Percentiles rank a stretch among this genome's conserved stretches.
Evolutionary conservation across 2,329 filamentous ascomycete species (phyloP).

Genomic region (Exophiala viscosa): DNA sequence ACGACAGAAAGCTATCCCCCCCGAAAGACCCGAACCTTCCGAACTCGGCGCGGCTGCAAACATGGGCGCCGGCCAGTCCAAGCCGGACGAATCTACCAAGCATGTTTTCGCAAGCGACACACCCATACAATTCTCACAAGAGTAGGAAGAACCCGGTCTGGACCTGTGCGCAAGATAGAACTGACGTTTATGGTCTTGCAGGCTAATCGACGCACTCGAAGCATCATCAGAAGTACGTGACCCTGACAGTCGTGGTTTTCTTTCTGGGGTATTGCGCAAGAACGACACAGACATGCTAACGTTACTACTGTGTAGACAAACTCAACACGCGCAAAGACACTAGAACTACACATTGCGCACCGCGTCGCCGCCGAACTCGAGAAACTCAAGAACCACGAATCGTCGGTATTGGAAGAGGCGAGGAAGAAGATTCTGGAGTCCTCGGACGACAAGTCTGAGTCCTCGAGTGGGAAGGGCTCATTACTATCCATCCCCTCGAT

Average conservation of each 20-base stretch:
- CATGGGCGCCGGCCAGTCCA: slow-evolving; percentile 63
- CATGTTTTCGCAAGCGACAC: slow-evolving; percentile 62
- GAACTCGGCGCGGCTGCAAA: background rate
- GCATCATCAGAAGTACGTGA: slow-evolving; percentile 73
- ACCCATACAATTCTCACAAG: slow-evolving; percentile 28
- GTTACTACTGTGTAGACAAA: slow-evolving; percentile 64
- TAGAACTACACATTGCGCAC: slow-evolving; percentile 83
- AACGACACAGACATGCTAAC: slow-evolving; percentile 5
- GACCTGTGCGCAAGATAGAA: slow-evolving; percentile 68
- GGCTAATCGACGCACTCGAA: slow-evolving; percentile 74
- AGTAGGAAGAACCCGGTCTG: slow-evolving; percentile 51
- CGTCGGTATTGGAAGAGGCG: slow-evolving; percentile 64
- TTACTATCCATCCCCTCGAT: slow-evolving; percentile 37
- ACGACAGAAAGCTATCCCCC: slow-evolving; percentile 1
- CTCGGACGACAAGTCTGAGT: slow-evolving; percentile 15
- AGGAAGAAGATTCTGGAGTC: slow-evolving; percentile 54
- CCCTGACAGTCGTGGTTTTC: too few species aligned
- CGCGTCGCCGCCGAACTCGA: slow-evolving; percentile 83
- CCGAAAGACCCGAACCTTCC: background rate
- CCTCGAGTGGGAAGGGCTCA: slow-evolving; percentile 15
- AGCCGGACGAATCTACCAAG: slow-evolving; percentile 53
- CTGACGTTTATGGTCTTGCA: slow-evolving; percentile 1
- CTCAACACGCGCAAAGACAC: slow-evolving; percentile 73
- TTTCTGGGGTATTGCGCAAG: background rate
- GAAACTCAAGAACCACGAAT: slow-evolving; percentile 68